These are phyloP conservation scores for Orychophragmus violaceus DNA, from an alignment of 345 rosid species.

Conservation along the genomic window DNA sequence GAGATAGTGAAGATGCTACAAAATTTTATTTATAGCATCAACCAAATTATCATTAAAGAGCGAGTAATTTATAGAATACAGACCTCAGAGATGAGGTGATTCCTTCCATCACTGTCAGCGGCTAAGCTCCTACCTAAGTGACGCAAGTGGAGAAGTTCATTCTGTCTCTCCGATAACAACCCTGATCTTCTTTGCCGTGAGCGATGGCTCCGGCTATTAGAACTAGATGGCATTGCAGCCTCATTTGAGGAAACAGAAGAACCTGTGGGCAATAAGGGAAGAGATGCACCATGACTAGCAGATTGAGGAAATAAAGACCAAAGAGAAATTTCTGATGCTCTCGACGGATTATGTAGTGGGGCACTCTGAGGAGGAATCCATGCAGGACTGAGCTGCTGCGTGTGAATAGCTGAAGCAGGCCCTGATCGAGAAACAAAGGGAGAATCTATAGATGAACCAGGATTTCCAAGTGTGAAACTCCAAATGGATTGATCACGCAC, in stretches of 20 bases:
- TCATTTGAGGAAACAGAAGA: conserved; percentile 53
- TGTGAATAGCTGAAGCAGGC: conserved; percentile 44
- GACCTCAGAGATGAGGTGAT: conserved; percentile 76
- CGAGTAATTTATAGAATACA: conserved; percentile 5
- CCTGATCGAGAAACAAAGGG: conserved; percentile 41
- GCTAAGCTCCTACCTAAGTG: conserved; percentile 58
- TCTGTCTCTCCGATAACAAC: conserved; percentile 46
- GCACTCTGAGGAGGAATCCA: conserved; percentile 46
- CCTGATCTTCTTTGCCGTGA: conserved; percentile 45
- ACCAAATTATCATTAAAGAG: not conserved
- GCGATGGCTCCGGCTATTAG: conserved; percentile 45
- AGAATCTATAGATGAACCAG: conserved; percentile 34
- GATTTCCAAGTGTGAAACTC: conserved; percentile 51
- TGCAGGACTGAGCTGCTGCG: conserved; percentile 37
- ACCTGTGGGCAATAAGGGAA: conserved; percentile 46
- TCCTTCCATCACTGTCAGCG: conserved; percentile 62
- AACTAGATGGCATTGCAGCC: conserved; percentile 39
- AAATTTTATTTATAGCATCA: not conserved
- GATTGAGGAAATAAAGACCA: conserved; percentile 74
- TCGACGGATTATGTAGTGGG: conserved; percentile 37
- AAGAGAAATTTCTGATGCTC: conserved; percentile 51
- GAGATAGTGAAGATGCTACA: too few species aligned
- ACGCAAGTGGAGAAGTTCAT: conserved; percentile 50
- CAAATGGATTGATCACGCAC: conserved; percentile 61
- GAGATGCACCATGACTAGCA: conserved; percentile 47